phyloP scores from a whole-genome alignment of 1,284 basidiomycete genomes.

The Filobasidium uniguttulatum region DNA sequence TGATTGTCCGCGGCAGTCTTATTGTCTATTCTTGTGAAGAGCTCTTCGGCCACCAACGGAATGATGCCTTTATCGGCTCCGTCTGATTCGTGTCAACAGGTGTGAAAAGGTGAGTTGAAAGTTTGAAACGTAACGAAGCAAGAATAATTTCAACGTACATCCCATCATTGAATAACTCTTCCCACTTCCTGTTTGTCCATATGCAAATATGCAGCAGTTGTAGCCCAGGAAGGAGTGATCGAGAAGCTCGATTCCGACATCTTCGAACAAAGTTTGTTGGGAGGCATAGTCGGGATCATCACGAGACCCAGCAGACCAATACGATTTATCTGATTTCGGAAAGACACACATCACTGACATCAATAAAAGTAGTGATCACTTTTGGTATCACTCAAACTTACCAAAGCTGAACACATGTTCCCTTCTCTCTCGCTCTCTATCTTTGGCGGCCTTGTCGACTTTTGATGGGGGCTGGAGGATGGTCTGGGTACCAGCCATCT shows the following conservation, averaged over 20 bases:
- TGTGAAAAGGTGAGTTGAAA: too few relatives aligned
- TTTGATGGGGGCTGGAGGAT: conserved; percentile 72
- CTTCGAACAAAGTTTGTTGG: conserved; percentile 85
- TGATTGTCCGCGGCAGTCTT: conserved; percentile 55
- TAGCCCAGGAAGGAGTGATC: conserved; percentile 93
- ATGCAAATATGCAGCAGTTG: conserved; percentile 94
- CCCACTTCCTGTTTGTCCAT: conserved; percentile 32
- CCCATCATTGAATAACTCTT: conserved; percentile 76
- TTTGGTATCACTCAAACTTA: conserved; percentile 10
- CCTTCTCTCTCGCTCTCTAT: conserved; percentile 69
- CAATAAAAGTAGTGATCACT: neutral
- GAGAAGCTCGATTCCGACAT: conserved; percentile 83
- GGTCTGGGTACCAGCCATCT: conserved; percentile 84
- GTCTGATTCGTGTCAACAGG: conserved; percentile 45
- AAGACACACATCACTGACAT: too few relatives aligned
- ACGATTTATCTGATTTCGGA: conserved; percentile 58
- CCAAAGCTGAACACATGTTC: conserved; percentile 72
- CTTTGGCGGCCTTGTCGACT: conserved; percentile 15
- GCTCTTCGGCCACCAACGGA: conserved; percentile 81
- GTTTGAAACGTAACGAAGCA: too few relatives aligned
- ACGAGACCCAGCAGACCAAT: conserved; percentile 80
- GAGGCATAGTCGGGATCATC: conserved; percentile 80
- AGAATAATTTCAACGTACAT: conserved; percentile 47
- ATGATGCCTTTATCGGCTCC: conserved; percentile 95
- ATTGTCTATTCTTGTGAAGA: conserved; percentile 67